phyloP scores from a whole-genome alignment of 1,139 yeast species.

The Suzukiozyma palmioleophila region DNA sequence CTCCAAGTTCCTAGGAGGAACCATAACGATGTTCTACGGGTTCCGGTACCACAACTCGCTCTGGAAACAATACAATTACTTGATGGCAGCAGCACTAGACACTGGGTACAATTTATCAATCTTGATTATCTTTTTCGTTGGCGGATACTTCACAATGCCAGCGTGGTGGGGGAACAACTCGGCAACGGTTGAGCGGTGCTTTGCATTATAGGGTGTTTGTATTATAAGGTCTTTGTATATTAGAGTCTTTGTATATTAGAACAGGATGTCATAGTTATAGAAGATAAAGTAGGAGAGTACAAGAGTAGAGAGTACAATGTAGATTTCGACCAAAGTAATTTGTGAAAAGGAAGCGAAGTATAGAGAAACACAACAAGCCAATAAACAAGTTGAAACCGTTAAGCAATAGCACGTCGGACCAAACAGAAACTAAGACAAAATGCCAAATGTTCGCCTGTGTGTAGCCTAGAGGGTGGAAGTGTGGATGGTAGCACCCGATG shows the following conservation, averaged over 20 bases:
- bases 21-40: conserved; percentile 43
- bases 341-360: too few species aligned
- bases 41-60: conserved; percentile 29
- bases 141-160: conserved; percentile 30
- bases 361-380: neutral
- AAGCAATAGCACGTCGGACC: neutral
- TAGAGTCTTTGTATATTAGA: neutral
- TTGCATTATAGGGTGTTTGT: conserved; percentile 18
- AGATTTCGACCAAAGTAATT: too few species aligned
- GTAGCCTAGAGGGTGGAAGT: too few species aligned
- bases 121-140: conserved; percentile 32
- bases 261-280: too few species aligned
- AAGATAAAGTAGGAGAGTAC: too few species aligned
- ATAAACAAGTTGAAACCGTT: neutral
- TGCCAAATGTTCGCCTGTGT: too few species aligned
- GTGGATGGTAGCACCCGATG: too few species aligned
- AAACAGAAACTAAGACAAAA: too few species aligned
- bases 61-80: conserved; percentile 43
- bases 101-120: conserved; percentile 45
- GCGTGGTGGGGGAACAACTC: conserved; percentile 49
- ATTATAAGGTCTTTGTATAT: conserved; percentile 20
- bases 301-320: too few species aligned
- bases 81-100: conserved; percentile 47
- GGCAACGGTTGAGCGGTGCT: conserved; percentile 40
- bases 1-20: conserved; percentile 44